Base-by-base conservation (phyloP, 352 stramenopile species). In the Discostella stelligera region DNA sequence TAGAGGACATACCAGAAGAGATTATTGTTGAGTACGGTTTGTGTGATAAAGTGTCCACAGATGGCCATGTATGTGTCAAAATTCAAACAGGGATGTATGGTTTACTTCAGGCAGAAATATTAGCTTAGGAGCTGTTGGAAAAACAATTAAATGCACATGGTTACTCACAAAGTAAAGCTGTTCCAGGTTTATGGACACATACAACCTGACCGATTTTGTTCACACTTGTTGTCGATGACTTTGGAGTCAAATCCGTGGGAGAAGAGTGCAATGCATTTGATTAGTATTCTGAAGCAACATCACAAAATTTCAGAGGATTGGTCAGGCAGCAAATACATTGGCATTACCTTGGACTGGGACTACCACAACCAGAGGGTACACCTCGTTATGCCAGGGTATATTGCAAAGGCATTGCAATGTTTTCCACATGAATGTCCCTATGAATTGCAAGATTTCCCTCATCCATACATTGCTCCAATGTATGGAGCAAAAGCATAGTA, bases 301-400 rank as follows among this genome's bases (percentile, higher is more conserved):
- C 83, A 81, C 49, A 32, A 54, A 1, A 48, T 69, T 8, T 56
- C 74, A 7, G 64, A 55, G 18, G 74, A 88, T 48, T 62, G 14
- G 20, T 53, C 49, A 1, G 66, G 46, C n/a, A n/a, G n/a, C n/a
- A n/a, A n/a, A n/a, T n/a, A n/a, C n/a, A n/a, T n/a, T n/a, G n/a
- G n/a, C n/a, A 37, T 88, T 16, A 65, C 44, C 3, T 66, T 88
- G 41, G 55, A 77, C 14, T 87, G 80, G 80, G 64, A 87, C 32
- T 87, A 84, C 49, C 44, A 79, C 2, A 60, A 71, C 1, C 0
- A 70, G 6, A 44, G 66, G 27, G 68, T 72, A 49, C n/a, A n/a
- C n/a, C n/a, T n/a, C n/a, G n/a, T n/a, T n/a, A n/a, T n/a, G n/a
- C n/a, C n/a, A n/a, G n/a, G n/a, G n/a, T n/a, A n/a, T n/a, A n/a